Conservation (phyloP, 371 early-diverging fungal species). For the Lichtheimia hyalospora region DNA sequence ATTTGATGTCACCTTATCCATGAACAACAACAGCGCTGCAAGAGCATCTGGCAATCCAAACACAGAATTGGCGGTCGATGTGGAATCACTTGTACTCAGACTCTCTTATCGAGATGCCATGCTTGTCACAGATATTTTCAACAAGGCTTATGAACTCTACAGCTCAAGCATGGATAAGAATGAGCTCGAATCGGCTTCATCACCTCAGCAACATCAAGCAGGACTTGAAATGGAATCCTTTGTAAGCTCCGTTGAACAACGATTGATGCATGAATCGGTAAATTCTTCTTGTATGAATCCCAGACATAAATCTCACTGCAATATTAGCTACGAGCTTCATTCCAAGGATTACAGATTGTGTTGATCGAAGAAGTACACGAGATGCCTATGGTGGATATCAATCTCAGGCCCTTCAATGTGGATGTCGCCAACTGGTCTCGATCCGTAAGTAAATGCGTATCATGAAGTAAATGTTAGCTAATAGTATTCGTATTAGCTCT, state of each 20-base stretch:
- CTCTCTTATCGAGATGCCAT: constrained; percentile 84
- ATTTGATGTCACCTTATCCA: constrained; percentile 77
- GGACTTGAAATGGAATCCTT: constrained; percentile 6
- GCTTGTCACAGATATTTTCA: constrained; percentile 81
- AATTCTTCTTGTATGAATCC: not conserved
- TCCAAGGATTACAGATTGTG: constrained; percentile 80
- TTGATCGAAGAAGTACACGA: constrained; percentile 91
- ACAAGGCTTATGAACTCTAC: constrained; percentile 70
- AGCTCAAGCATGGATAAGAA: constrained; percentile 11
- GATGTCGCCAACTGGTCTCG: constrained; percentile 89
- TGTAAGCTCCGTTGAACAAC: constrained; percentile 10
- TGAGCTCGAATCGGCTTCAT: not conserved
- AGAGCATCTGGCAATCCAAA: constrained; percentile 13
- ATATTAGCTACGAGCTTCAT: constrained; percentile 51
- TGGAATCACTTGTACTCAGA: constrained; percentile 70
- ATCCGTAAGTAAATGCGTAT: constrained; percentile 29
- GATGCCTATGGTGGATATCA: constrained; percentile 89
- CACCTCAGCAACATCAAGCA: too few species aligned
- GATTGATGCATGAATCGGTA: constrained; percentile 22
- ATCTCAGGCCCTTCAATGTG: constrained; percentile 74
- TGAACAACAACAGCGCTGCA: constrained; percentile 57
- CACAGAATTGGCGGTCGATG: constrained; percentile 51
- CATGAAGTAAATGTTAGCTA: not conserved
- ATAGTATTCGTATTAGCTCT: constrained; percentile 39
- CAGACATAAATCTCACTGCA: not conserved